A percentile compares a stretch with the other conserved stretches of the same genome.
phyloP scores from a whole-genome alignment of 352 stramenopile genomes.

The Phytophthora rubi region DNA sequence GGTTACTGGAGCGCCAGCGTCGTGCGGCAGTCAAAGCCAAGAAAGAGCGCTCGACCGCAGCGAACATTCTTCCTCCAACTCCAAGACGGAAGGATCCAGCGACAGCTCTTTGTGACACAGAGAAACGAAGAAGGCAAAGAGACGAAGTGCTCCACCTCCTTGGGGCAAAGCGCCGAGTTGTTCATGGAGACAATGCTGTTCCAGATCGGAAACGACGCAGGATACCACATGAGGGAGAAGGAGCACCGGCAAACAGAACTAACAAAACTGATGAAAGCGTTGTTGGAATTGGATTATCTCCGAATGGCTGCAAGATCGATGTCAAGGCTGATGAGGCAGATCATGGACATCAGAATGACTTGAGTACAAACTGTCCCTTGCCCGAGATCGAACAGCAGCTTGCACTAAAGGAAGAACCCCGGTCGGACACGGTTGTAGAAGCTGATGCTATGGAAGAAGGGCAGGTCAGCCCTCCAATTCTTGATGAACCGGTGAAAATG shows the following conservation, averaged over 20 bases:
- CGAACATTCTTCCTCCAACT: neutral
- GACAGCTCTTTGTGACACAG: neutral
- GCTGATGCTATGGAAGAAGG: conserved; percentile 23
- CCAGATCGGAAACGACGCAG: neutral
- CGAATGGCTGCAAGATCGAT: neutral
- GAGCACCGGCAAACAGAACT: neutral
- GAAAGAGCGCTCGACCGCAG: neutral
- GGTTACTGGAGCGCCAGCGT: conserved; percentile 2
- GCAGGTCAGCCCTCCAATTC: conserved; percentile 10
- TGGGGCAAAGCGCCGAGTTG: neutral
- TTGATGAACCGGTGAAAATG: conserved; percentile 9
- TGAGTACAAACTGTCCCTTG: neutral
- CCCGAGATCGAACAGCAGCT: neutral
- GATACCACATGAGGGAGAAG: neutral
- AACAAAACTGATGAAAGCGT: neutral
- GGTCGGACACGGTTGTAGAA: neutral
- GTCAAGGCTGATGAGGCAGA: neutral
- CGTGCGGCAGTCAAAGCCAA: conserved; percentile 15
- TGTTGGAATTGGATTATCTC: neutral
- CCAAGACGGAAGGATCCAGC: neutral
- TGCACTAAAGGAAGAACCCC: neutral
- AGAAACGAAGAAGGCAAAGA: neutral
- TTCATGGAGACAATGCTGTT: neutral
- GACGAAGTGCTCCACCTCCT: neutral
- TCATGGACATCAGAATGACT: neutral